A percentile compares a stretch with the other conserved stretches of the same genome.
These are phyloP conservation scores for Boletus subparvulus DNA, from an alignment of 768 basidiomycete genomes.

Conservation along the genomic window DNA sequence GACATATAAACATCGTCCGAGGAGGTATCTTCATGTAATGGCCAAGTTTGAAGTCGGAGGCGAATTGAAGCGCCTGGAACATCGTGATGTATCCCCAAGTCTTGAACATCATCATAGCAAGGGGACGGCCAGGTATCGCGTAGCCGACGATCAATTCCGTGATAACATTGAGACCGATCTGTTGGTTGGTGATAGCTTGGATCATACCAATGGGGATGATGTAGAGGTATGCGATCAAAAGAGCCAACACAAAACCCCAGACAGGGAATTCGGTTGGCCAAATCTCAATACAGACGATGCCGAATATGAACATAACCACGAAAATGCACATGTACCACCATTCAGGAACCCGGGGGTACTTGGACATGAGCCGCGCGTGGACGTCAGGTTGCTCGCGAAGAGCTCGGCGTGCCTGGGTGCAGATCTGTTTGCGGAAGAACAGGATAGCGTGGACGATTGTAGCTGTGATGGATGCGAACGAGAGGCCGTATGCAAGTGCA, in stretches of 20 bases:
- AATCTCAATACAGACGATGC: constrained; percentile 56
- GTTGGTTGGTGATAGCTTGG: constrained; percentile 78
- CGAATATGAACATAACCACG: constrained; percentile 58
- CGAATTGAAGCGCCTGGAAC: constrained; percentile 65
- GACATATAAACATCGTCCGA: constrained; percentile 65
- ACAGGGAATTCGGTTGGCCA: constrained; percentile 55
- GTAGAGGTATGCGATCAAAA: constrained; percentile 55
- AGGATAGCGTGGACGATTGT: constrained; percentile 44
- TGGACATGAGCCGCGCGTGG: constrained; percentile 58
- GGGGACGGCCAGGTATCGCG: constrained; percentile 57
- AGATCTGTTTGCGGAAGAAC: constrained; percentile 59
- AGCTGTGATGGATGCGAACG: constrained; percentile 44
- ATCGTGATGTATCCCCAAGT: constrained; percentile 68
- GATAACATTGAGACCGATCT: constrained; percentile 67
- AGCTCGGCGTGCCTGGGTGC: constrained; percentile 48
- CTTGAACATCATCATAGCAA: constrained; percentile 81
- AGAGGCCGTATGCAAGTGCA: constrained; percentile 50
- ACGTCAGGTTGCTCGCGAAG: constrained; percentile 59
- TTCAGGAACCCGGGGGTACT: constrained; percentile 57
- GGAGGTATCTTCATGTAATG: constrained; percentile 73
- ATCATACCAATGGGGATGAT: constrained; percentile 77
- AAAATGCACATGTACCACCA: constrained; percentile 53
- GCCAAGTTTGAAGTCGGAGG: constrained; percentile 74
- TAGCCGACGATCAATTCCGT: constrained; percentile 71
- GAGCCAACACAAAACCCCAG: constrained; percentile 44